phyloP scores from a whole-genome alignment of 805 yeast genomes.

The Sugiyamaella mastotermitis region DNA sequence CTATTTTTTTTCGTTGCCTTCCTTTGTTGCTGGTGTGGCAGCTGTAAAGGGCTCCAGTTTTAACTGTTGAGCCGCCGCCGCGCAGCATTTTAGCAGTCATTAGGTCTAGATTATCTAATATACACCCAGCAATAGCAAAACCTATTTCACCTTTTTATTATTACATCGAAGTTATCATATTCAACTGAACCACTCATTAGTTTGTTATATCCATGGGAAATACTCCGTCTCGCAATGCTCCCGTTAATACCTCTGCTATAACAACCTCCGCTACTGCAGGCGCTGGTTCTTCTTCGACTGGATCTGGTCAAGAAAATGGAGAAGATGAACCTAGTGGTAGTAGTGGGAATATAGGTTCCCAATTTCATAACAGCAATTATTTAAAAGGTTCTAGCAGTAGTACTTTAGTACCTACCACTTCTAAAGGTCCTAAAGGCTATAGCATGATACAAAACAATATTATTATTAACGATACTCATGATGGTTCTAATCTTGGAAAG shows the following conservation, averaged over 20 bases:
- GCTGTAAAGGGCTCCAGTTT: no score
- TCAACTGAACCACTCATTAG: constrained; percentile 2
- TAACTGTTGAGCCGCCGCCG: no score
- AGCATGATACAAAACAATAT: no score
- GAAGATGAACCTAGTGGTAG: constrained; percentile 23
- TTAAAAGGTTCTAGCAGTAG: constrained; percentile 9
- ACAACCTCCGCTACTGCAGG: constrained; percentile 25
- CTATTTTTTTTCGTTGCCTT: background rate
- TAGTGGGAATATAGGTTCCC: constrained; percentile 10
- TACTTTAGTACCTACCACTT: background rate
- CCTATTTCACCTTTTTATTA: no score
- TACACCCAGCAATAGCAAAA: no score
- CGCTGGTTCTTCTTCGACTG: constrained; percentile 19
- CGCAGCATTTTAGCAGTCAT: no score
- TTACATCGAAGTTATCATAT: no score
- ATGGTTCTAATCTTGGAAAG: background rate
- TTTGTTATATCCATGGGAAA: constrained; percentile 23
- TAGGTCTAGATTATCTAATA: no score
- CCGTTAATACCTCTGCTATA: constrained; percentile 22
- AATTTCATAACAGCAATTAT: no score
- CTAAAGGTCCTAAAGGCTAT: background rate
- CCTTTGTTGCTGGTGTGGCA: background rate
- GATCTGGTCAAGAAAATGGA: constrained; percentile 5
- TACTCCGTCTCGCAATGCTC: constrained; percentile 37
- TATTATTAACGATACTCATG: background rate